Base-by-base conservation (phyloP, 352 stramenopile species). In the Plasmopara halstedii region DNA sequence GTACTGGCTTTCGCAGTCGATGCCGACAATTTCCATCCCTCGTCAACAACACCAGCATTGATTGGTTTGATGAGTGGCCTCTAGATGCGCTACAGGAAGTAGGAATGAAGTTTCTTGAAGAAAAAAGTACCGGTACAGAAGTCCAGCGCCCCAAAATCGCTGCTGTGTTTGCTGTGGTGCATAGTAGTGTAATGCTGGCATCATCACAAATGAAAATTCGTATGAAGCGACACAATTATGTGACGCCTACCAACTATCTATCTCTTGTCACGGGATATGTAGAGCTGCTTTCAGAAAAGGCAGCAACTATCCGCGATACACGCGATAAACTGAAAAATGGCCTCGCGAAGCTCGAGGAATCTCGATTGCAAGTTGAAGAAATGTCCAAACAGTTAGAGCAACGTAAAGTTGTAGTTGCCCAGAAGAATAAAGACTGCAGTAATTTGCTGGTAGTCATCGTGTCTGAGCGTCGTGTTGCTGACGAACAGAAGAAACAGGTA, bases 361-460 rank as follows among this genome's bases (percentile, higher is more conserved):
- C 77, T 1, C 73, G 79, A 15, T 25, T 87, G 21, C 77, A 91
- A 42, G 79, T 94, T 6, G 82, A 91, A 53, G 73, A 88, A 14
- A 89, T 94, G 80, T 91, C 79, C 10, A 88, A 82, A 39, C 79
- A 91, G 22, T 64, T 94, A 6, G 79, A 91, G 42, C 60, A 91
- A 50, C 92, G 90, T 5, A 96, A 97, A 47, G 56, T 95, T 14
- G 61, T 96, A 1, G 87, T 96, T 2, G 85, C 81, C 2, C 67
- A 95, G 41, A 88, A 94, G 41, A 95, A 97, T 51, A 96, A 97
- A 25, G 88, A 98, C 44, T 97, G 90, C 54, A 95, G 95, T 44
- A 86, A 97, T 51, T 67, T 98, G 37, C 67, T 98, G 0, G 88
- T 97, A 8, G 79, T 96, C 17, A 98, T 98, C 52, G 88, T 98